phyloP scores from a whole-genome alignment of 345 rosid genomes.

The Citrus cavaleriei region DNA sequence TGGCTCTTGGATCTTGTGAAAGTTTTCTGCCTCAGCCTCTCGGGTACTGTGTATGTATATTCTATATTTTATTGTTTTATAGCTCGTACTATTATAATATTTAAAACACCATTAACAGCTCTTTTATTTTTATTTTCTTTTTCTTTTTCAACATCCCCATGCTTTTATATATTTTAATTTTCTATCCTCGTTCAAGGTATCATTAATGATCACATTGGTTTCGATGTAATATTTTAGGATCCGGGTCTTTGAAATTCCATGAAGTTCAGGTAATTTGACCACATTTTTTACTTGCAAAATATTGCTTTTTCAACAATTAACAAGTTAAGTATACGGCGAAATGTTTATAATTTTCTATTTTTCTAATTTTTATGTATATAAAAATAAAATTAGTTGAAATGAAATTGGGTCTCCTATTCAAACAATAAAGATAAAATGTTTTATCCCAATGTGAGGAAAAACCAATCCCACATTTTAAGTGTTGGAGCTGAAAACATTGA shows the following conservation, averaged over 20 bases:
- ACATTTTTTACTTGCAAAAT: background rate
- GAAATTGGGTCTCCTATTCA: background rate
- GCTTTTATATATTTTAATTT: too few relatives aligned
- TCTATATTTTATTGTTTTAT: background rate
- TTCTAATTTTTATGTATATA: background rate
- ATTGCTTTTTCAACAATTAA: too few relatives aligned
- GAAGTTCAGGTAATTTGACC: background rate
- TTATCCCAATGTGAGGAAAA: slow-evolving; percentile 19
- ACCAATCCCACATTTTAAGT: slow-evolving; percentile 34
- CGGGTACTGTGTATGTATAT: background rate
- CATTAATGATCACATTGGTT: background rate
- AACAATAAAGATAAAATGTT: background rate
- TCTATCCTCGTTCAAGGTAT: too few relatives aligned
- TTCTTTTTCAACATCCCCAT: background rate
- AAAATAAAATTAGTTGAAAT: background rate
- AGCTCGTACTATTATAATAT: background rate
- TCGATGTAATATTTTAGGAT: background rate
- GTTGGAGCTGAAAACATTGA: slow-evolving; percentile 38
- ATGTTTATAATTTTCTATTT: too few relatives aligned
- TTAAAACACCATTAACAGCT: slow-evolving; percentile 23
- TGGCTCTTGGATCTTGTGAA: slow-evolving; percentile 39
- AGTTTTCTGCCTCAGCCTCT: slow-evolving; percentile 13
- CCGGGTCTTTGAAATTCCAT: background rate
- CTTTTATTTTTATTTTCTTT: slow-evolving; percentile 16
- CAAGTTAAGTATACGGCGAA: background rate